Base-by-base conservation (phyloP, 2,329 filamentous ascomycete genomes). In the Moelleriella libera region DNA sequence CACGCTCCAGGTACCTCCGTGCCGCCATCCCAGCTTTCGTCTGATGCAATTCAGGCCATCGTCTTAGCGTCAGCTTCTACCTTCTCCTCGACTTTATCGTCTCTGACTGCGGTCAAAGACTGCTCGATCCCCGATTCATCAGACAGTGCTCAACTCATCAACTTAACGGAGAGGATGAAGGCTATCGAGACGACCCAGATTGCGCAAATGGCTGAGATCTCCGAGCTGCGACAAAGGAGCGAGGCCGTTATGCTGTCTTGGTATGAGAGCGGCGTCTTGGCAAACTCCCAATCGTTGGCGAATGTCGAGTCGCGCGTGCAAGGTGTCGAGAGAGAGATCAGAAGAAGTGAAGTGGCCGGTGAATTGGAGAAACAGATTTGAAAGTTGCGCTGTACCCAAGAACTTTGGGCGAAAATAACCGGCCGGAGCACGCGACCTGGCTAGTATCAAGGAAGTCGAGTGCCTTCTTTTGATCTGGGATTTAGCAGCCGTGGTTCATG, bases 201-300 rank as follows among this genome's bases (percentile, higher is more conserved):
- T 21, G 71, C 75, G 12, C 82, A 87, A 62, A 70, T 63, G 40
- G 69, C 71, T 44, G 78, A 83, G 61, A 75, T 85, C 51, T 75
- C 74, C 28, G 76, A 76, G 60, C 71, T 84, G 59, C 74, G 78
- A 60, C 74, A 66, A 51, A 74, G 72, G 53, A 89, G 75, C 65
- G 85, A 80, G 62, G 61, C 62, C 52, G 67, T 76, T 29, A 64
- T 88, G 50, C 74, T 82, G 53, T 64, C 70, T 37, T 94, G 87
- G 83, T 88, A 90, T 63, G 81, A 88, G 60, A 68, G 77, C 29
- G 78, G 80, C 4, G 71, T 92, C 42, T 67, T 94, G 44, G 74
- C 75, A 9, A 78, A 78, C 54, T 82, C 82, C 0, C 76, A 80
- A 54, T 75, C 76, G 49, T 82, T 88, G 67, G 83, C 82, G 28